Base-by-base conservation (phyloP, 768 basidiomycete species). In the Suillus decipiens region DNA sequence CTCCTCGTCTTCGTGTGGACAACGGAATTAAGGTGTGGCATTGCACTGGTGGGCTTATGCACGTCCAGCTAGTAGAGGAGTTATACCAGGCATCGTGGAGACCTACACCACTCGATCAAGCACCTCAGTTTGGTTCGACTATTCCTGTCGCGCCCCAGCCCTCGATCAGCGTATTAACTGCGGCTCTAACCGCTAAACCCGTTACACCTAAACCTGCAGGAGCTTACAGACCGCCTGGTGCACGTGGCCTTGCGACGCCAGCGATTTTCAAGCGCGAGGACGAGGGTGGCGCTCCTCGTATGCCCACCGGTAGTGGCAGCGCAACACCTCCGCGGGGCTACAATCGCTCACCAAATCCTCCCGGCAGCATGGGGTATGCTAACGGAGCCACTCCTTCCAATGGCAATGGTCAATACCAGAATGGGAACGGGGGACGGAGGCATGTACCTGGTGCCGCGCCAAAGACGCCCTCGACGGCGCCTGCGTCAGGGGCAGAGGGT, bases 11-110 rank as follows among this genome's bases (percentile, higher is more conserved):
- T 56, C 88, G 97, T 43, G 97, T 99, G 63, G 97, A 99, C 79
- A 99, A 99, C 69, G 95, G 96, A 1, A 87, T 99, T 75, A 97
- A 96, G 79, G 83, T 99, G 64, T 98, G 90, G 92, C 95, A 96
- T 74, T 95, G 93, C 74, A 83, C 88, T 0, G 96, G 97, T 10
- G 83, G 87, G 1, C 84, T 99, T n/a, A 72, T 97, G 60, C 94
- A 98, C 66, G 79, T 91, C 22, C 93, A 97, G 73, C 71, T 80
- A 54, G 77, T 87, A 60, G 94, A 97, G 4, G 96, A 99, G 73
- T 83, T 97, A 15, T 99, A 98, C 75, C 95, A 97, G 76, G 83
- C 86, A 0, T 80, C 85, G 1, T 96, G 95, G 95, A 80, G 92
- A 37, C 94, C 94, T 10, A 84, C 81, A 0, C 84, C 84, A 24